Percentiles rank a stretch among this genome's conserved stretches.
phyloP scores from a whole-genome alignment of 805 yeast species.

The Wickerhamomyces alni region DNA sequence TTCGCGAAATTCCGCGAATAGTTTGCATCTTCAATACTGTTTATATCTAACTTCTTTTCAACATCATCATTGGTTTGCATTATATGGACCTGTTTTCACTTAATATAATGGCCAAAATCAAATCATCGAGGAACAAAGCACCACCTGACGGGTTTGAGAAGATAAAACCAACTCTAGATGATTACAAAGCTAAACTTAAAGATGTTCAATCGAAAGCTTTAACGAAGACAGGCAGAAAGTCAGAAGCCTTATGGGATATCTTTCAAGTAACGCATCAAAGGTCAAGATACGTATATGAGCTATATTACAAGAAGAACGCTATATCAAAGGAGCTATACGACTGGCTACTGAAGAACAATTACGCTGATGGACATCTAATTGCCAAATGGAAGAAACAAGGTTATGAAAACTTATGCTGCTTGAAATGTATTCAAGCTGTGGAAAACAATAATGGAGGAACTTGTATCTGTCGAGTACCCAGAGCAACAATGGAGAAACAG shows the following conservation, averaged over 20 bases:
- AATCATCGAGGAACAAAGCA: slow-evolving; percentile 34
- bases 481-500: slow-evolving; percentile 38
- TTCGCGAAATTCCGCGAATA: not conserved
- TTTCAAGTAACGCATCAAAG: slow-evolving; percentile 66
- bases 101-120: slow-evolving; percentile 40
- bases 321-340: slow-evolving; percentile 65
- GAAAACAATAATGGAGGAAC: slow-evolving; percentile 62
- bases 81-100: not conserved
- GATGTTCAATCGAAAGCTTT: slow-evolving; percentile 38
- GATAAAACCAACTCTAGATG: slow-evolving; percentile 58
- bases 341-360: slow-evolving; percentile 63
- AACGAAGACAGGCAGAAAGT: slow-evolving; percentile 39
- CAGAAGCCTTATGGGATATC: slow-evolving; percentile 64
- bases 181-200: slow-evolving; percentile 53
- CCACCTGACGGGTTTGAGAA: slow-evolving; percentile 75
- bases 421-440: slow-evolving; percentile 61
- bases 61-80: too few relatives aligned
- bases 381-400: slow-evolving; percentile 86
- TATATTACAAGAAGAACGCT: slow-evolving; percentile 64
- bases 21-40: not conserved
- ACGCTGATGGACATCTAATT: slow-evolving; percentile 63
- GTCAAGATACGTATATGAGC: slow-evolving; percentile 67
- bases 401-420: slow-evolving; percentile 80
- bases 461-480: slow-evolving; percentile 85
- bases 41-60: too few relatives aligned